phyloP scores from a whole-genome alignment of 306 rosid species.

The Dryas alaskensis region DNA sequence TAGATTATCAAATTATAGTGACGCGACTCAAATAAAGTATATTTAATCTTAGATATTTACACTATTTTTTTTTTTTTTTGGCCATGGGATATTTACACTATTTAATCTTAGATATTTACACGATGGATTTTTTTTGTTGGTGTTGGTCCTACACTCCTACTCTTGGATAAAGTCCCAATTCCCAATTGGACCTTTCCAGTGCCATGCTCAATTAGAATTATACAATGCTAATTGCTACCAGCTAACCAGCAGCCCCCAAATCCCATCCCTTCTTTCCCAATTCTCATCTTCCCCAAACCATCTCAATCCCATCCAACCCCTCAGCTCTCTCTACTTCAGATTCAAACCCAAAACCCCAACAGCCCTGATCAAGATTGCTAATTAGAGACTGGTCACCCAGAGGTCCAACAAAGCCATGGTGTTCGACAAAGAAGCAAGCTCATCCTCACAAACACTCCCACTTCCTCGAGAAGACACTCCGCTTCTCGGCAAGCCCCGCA shows the following conservation, averaged over 20 bases:
- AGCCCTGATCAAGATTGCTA: background rate
- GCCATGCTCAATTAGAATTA: background rate
- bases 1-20: too few species aligned
- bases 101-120: too few species aligned
- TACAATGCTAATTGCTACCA: background rate
- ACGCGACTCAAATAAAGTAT: too few species aligned
- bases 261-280: background rate
- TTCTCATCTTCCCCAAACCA: background rate
- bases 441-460: slow-evolving; percentile 44
- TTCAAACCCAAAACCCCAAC: background rate
- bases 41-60: too few species aligned
- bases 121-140: background rate
- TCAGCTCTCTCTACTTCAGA: background rate
- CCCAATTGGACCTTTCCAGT: background rate
- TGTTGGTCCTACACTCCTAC: too few species aligned
- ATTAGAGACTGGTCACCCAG: background rate
- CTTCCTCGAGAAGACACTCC: slow-evolving; percentile 53
- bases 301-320: background rate
- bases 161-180: background rate
- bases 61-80: too few species aligned
- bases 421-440: slow-evolving; percentile 41
- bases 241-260: background rate
- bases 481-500: slow-evolving; percentile 37
- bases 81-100: too few species aligned
- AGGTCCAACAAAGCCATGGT: slow-evolving; percentile 27